phyloP scores from a whole-genome alignment of 177 flowering plant species.

The Vitis hybrid region DNA sequence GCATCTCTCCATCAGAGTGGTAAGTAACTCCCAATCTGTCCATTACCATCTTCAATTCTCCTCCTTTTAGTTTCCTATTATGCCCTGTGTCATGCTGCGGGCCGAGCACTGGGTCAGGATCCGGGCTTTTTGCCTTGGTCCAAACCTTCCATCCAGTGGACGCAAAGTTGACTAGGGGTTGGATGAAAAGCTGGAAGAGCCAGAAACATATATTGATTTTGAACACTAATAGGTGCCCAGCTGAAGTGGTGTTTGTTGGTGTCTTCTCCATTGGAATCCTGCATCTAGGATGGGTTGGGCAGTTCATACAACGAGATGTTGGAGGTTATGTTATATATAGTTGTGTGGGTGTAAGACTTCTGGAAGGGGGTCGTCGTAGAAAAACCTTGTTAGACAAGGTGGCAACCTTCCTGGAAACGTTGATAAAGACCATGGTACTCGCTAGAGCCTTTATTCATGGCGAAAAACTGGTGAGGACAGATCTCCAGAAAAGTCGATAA shows the following conservation, averaged over 20 bases:
- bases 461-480: neutral
- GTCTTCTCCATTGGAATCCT: too few species aligned
- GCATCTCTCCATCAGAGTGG: neutral
- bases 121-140: neutral
- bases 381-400: too few species aligned
- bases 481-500: too few species aligned
- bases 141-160: neutral
- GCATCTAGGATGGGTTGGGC: too few species aligned
- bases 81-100: neutral
- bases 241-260: too few species aligned
- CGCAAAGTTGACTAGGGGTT: neutral
- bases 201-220: neutral
- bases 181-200: neutral
- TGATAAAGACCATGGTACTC: neutral
- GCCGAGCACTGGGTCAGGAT: neutral
- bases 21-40: conserved; percentile 8
- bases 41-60: conserved; percentile 18
- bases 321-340: too few species aligned
- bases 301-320: too few species aligned
- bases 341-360: too few species aligned
- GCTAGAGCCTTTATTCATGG: neutral
- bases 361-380: too few species aligned
- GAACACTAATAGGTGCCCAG: neutral
- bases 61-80: conserved; percentile 5
- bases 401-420: neutral